Percentiles rank a stretch among this genome's conserved stretches.
These are phyloP conservation scores for Pseudocercospora eumusae DNA, from an alignment of 2,329 filamentous ascomycete genomes.

Conservation along the genomic window DNA sequence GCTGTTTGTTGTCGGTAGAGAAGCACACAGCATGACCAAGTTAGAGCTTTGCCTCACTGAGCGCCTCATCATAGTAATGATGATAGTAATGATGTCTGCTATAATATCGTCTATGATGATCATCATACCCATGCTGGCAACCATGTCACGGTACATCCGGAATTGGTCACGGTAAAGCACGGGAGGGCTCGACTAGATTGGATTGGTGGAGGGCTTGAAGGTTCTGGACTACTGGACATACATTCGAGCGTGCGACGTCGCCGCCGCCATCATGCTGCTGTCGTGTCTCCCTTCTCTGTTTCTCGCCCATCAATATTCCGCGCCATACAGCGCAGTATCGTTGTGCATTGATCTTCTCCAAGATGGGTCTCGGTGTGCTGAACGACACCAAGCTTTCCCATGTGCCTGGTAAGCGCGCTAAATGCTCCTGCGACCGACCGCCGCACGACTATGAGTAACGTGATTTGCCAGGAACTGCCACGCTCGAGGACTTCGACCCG, in stretches of 20 bases:
- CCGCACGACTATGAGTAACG: not conserved
- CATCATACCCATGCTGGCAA: not conserved
- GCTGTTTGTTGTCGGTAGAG: not conserved
- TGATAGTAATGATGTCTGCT: not conserved
- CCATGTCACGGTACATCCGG: constrained; percentile 4
- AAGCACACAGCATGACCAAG: not conserved
- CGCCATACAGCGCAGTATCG: not conserved
- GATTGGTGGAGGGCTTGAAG: not conserved
- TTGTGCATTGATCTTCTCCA: not conserved
- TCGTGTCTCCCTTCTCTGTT: not conserved
- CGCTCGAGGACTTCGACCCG: constrained; percentile 42
- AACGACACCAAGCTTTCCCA: constrained; percentile 28
- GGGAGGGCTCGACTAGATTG: not conserved
- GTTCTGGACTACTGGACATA: constrained; percentile 4
- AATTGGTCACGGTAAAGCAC: not conserved
- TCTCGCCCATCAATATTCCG: not conserved
- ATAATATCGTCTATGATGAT: not conserved
- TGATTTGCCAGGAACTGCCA: constrained; percentile 44
- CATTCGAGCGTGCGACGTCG: constrained; percentile 4
- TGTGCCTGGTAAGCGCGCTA: constrained; percentile 27
- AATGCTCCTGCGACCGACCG: not conserved
- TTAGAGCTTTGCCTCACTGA: not conserved
- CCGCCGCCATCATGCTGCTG: not conserved
- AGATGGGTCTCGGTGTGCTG: constrained; percentile 28
- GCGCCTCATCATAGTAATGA: no score